Evolutionary conservation across 129 eudicot species (phyloP).

Genomic region (Chrysanthemum makinoi): DNA sequence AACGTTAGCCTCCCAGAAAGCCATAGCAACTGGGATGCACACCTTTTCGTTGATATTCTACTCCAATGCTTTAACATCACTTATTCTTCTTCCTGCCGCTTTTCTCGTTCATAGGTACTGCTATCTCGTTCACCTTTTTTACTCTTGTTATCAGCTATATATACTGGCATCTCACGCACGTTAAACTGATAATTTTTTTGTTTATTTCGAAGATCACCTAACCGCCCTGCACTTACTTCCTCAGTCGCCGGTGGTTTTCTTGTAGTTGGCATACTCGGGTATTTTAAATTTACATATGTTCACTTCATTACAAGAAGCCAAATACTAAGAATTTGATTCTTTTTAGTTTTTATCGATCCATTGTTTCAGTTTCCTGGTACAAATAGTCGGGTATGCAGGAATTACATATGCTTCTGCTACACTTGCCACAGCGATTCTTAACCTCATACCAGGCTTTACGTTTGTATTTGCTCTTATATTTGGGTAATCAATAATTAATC

Average conservation of each 20-base stretch:
- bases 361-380: conserved; percentile 42
- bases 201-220: conserved; percentile 36
- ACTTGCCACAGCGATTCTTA: conserved; percentile 53
- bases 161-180: not conserved
- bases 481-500: conserved; percentile 34
- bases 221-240: conserved; percentile 34
- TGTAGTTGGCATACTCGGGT: conserved; percentile 56
- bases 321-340: conserved; percentile 2
- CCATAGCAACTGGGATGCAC: conserved; percentile 54
- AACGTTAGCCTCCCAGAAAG: conserved; percentile 42
- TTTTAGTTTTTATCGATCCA: not conserved
- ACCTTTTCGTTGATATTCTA: conserved; percentile 21
- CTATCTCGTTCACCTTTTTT: too few relatives aligned
- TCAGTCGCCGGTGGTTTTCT: conserved; percentile 43
- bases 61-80: conserved; percentile 39
- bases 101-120: conserved; percentile 35
- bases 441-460: conserved; percentile 59
- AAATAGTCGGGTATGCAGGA: conserved; percentile 56
- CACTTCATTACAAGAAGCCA: conserved; percentile 5
- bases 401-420: conserved; percentile 45
- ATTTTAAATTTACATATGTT: conserved; percentile 8
- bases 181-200: conserved; percentile 2
- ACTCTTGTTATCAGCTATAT: not conserved
- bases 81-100: conserved; percentile 48
- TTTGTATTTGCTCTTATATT: conserved; percentile 56